Evolutionary conservation across 2,329 filamentous ascomycete species (phyloP).

Genomic region (Aspergillus sp.): DNA sequence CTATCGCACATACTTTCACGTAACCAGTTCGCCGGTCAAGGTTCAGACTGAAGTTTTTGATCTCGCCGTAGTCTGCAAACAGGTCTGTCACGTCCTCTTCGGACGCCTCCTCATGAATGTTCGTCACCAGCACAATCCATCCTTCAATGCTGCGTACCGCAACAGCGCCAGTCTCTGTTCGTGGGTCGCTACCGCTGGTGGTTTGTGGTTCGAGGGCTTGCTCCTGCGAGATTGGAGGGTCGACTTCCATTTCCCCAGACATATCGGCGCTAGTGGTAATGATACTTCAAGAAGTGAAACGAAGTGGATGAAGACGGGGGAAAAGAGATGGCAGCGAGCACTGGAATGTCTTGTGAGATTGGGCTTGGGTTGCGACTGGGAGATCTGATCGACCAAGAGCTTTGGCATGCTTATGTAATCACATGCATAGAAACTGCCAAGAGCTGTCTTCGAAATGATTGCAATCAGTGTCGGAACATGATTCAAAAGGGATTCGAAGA

Average conservation of each 20-base stretch:
- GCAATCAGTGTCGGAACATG: no score
- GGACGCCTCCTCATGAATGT: slow-evolving; percentile 70
- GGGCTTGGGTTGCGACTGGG: slow-evolving; percentile 5
- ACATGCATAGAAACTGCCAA: background rate
- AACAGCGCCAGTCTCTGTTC: slow-evolving; percentile 51
- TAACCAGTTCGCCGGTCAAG: slow-evolving; percentile 69
- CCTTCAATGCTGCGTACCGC: slow-evolving; percentile 71
- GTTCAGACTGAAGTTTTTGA: slow-evolving; percentile 70
- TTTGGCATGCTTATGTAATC: slow-evolving; percentile 26
- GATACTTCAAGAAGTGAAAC: background rate
- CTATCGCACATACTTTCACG: slow-evolving; percentile 59
- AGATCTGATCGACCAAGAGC: slow-evolving; percentile 13
- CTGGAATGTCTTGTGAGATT: background rate
- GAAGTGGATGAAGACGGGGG: background rate
- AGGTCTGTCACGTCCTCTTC: slow-evolving; percentile 69
- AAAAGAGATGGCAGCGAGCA: background rate
- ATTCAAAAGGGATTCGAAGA: no score
- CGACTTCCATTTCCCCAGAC: slow-evolving; percentile 53
- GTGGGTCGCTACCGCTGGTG: slow-evolving; percentile 43
- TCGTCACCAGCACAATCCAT: slow-evolving; percentile 72
- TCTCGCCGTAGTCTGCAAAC: slow-evolving; percentile 69
- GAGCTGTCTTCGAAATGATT: background rate
- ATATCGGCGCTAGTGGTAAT: slow-evolving; percentile 29
- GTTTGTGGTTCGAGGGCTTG: slow-evolving; percentile 33
- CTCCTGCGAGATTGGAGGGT: slow-evolving; percentile 43